These are phyloP conservation scores for Venturia nashicola DNA, from an alignment of 2,329 filamentous ascomycete genomes.

Conservation along the genomic window DNA sequence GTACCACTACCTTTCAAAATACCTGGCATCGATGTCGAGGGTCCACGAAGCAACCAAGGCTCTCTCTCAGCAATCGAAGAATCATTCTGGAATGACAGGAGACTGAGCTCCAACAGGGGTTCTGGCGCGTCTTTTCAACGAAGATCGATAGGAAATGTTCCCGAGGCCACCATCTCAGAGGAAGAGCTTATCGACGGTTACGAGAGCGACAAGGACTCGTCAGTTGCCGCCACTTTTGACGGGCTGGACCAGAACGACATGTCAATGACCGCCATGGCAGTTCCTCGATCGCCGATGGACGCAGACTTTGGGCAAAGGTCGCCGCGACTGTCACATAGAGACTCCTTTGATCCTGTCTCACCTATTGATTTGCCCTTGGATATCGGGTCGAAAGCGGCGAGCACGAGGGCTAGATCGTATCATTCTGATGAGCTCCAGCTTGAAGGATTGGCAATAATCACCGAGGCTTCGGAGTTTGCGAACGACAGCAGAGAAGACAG, in stretches of 20 bases:
- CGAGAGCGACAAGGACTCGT: conserved; percentile 32
- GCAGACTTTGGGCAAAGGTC: conserved; percentile 14
- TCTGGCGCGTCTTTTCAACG: conserved; percentile 11
- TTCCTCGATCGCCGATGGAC: conserved; percentile 13
- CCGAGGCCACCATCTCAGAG: conserved; percentile 17
- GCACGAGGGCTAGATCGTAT: neutral
- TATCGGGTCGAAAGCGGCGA: neutral
- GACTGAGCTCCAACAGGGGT: conserved; percentile 13
- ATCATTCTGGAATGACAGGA: conserved; percentile 16
- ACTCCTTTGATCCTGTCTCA: conserved; percentile 6
- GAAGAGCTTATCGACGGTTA: conserved; percentile 25
- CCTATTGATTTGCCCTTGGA: neutral
- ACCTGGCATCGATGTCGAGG: conserved; percentile 32
- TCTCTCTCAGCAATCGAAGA: conserved; percentile 46
- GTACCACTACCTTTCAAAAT: conserved; percentile 55
- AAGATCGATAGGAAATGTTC: neutral
- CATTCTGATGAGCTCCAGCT: no score
- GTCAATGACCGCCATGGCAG: conserved; percentile 21
- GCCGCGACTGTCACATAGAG: neutral
- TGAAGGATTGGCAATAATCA: no score
- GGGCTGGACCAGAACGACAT: conserved; percentile 43
- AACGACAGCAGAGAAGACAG: neutral
- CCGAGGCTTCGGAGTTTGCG: neutral
- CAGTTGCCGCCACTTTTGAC: conserved; percentile 43
- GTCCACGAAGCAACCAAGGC: conserved; percentile 34